Evolutionary conservation across 1,139 yeast species (phyloP).

Genomic region (Suhomyces chickasaworum): DNA sequence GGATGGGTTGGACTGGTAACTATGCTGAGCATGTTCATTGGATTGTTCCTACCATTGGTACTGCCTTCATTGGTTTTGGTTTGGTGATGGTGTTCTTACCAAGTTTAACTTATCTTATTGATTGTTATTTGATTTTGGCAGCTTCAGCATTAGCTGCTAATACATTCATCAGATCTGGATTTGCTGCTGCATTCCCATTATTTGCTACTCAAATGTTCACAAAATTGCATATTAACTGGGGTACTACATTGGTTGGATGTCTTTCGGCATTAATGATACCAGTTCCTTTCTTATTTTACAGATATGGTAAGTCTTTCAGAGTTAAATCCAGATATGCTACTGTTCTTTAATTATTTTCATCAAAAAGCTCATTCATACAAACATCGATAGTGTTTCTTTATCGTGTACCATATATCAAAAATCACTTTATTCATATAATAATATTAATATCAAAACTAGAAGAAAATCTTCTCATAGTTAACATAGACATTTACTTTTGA

Average conservation of each 20-base stretch:
- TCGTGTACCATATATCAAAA: not conserved
- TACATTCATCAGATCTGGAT: constrained; percentile 67
- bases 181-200: constrained; percentile 55
- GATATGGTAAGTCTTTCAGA: constrained; percentile 65
- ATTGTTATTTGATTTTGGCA: constrained; percentile 74
- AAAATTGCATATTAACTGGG: constrained; percentile 79
- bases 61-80: constrained; percentile 72
- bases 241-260: constrained; percentile 75
- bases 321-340: constrained; percentile 66
- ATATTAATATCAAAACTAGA: no score
- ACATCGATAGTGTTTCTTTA: not conserved
- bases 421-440: not conserved
- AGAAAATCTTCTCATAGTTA: no score
- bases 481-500: no score
- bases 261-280: constrained; percentile 64
- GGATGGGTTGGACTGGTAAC: constrained; percentile 87
- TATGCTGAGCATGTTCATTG: constrained; percentile 70
- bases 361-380: not conserved
- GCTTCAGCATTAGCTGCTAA: constrained; percentile 92
- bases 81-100: constrained; percentile 75
- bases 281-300: constrained; percentile 72
- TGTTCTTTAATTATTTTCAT: constrained; percentile 19
- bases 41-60: constrained; percentile 83
- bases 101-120: constrained; percentile 77
- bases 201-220: constrained; percentile 68